phyloP scores from a whole-genome alignment of 768 basidiomycete species.

The Nevesoporus exiguus region DNA sequence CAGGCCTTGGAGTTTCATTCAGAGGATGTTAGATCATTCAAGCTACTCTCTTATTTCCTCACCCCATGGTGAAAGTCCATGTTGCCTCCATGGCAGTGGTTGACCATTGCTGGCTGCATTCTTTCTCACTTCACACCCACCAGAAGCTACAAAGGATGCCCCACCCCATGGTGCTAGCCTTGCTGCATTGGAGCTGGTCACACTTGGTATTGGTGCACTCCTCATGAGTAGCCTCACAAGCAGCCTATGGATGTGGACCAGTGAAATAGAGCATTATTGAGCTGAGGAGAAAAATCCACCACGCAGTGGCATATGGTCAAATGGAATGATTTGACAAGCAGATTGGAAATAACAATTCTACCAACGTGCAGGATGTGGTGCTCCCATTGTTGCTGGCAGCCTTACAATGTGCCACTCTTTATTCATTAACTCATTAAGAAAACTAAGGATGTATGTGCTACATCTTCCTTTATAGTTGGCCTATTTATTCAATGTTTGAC shows the following conservation, averaged over 20 bases:
- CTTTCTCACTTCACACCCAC: slow-evolving; percentile 40
- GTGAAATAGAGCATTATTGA: slow-evolving; percentile 74
- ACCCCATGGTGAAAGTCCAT: slow-evolving; percentile 51
- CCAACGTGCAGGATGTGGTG: slow-evolving; percentile 36
- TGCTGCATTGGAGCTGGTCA: slow-evolving; percentile 63
- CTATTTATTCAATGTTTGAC: slow-evolving; percentile 76
- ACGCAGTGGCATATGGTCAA: slow-evolving; percentile 61
- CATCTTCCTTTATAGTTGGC: slow-evolving; percentile 76
- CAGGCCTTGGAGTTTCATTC: too few relatives aligned
- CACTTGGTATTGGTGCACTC: slow-evolving; percentile 62
- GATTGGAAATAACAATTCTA: slow-evolving; percentile 55
- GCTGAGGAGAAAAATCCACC: slow-evolving; percentile 31
- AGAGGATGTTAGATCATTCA: too few relatives aligned
- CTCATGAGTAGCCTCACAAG: slow-evolving; percentile 72
- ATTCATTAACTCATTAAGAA: slow-evolving; percentile 51
- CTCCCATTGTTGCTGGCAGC: slow-evolving; percentile 76
- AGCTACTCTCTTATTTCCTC: slow-evolving; percentile 65
- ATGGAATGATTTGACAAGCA: slow-evolving; percentile 92
- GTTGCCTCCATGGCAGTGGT: slow-evolving; percentile 65
- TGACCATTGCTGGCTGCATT: slow-evolving; percentile 64
- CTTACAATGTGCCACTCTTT: slow-evolving; percentile 38
- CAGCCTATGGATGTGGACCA: slow-evolving; percentile 82
- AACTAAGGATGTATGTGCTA: slow-evolving; percentile 89
- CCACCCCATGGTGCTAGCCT: slow-evolving; percentile 57
- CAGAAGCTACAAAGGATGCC: slow-evolving; percentile 42